Evolutionary conservation across 768 basidiomycete species (phyloP).

Genomic region (Filobasidium wieringae): DNA sequence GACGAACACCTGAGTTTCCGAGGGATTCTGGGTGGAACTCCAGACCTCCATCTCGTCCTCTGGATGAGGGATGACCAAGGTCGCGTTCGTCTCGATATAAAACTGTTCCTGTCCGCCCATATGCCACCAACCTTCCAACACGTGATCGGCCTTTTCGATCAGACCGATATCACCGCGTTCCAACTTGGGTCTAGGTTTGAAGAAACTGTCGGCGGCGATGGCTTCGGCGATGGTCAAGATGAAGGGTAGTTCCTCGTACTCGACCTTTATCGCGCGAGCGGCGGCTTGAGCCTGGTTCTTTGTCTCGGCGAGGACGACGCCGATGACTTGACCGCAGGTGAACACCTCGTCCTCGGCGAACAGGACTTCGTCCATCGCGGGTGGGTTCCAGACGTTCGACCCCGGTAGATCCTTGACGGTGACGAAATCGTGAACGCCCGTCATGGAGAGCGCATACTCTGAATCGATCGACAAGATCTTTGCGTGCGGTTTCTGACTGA

Average conservation of each 20-base stretch:
- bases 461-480: constrained; percentile 23
- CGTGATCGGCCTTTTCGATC: constrained; percentile 16
- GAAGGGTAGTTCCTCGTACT: constrained; percentile 25
- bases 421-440: constrained; percentile 19
- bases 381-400: constrained; percentile 21
- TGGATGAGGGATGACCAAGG: constrained; percentile 21
- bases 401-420: constrained; percentile 20
- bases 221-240: constrained; percentile 25
- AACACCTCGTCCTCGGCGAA: constrained; percentile 23
- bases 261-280: constrained; percentile 18
- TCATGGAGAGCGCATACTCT: constrained; percentile 16
- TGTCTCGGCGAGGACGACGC: constrained; percentile 22
- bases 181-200: constrained; percentile 17
- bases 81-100: constrained; percentile 21
- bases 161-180: constrained; percentile 17
- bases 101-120: constrained; percentile 24
- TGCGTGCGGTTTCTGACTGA: constrained; percentile 22
- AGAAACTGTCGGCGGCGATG: constrained; percentile 10
- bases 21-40: constrained; percentile 20
- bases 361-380: constrained; percentile 17
- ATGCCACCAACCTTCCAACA: constrained; percentile 14
- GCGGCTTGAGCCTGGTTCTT: constrained; percentile 23
- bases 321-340: constrained; percentile 20
- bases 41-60: constrained; percentile 27
- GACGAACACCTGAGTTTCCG: constrained; percentile 21